Evolutionary conservation across 495 filamentous ascomycete genomes (phyloP), one percentile per base, ranked within the genome.

Genomic region (Emericellopsis terricola): DNA sequence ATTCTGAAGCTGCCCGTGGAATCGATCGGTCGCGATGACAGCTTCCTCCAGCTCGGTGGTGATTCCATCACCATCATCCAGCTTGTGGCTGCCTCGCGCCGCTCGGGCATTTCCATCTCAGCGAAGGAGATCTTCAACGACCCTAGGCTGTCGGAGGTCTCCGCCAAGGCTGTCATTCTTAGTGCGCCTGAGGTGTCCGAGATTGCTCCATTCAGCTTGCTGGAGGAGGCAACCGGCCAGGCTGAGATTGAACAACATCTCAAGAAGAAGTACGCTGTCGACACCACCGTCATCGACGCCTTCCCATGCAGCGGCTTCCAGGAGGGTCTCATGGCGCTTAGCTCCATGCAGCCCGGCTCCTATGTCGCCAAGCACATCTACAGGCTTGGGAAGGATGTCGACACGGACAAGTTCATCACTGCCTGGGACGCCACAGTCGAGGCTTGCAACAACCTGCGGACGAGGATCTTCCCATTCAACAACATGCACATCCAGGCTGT

Each of bases 41-140:
- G 49, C n/a, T 65, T 65, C 36, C 45, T 64, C 37, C 42, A 50
- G 7, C 39, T 59, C 14, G 60, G 62, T 0, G 62, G 62, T 16
- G 58, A 65, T 26, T 47, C 45, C 8, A 47, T 63, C n/a, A 17
- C 54, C 8, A 55, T 54, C 2, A 50, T 53, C 15, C 48, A 58
- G 24, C 37, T 65, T 20, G 49, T 61, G 2, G 38, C 50, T 7
- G 50, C 53, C 15, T 62, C 59, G 37, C 53, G 57, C 8, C 39
- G 45, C 13, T 41, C 2, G 3, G 24, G 24, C 18, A 4, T 33
- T n/a, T 14, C 8, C 8, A 4, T 33, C 5, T 20, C 31, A 2
- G 31, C 24, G 4, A 20, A 20, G 15, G 18, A 33, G 6, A 21
- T 33, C 1, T 33, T 33, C 15, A 20, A 33, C n/a, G 31, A 33